Evolutionary conservation across 805 yeast genomes (phyloP), one percentile per base, ranked within the genome.

Genomic region (Candida peoriensis): DNA sequence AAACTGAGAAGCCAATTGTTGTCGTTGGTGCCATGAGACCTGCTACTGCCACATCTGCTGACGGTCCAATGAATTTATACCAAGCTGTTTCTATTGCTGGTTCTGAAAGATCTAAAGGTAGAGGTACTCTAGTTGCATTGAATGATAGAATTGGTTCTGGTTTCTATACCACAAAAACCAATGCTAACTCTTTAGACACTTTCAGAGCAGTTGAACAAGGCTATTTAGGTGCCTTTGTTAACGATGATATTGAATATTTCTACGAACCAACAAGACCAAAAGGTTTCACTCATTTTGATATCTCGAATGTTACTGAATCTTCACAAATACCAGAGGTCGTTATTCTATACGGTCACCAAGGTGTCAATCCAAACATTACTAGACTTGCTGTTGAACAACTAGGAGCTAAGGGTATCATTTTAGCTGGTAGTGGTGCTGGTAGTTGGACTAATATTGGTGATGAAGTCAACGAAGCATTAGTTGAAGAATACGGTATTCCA

Each of bases 361-460:
- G 78, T 3, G 60, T 78, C 34, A 66, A 71, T 36, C 58, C 70
- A 23, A 62, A 64, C 23, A 44, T 78, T 13, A 57, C 76, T 9
- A 61, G 60, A n/a, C 42, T 71, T 21, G 66, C 73, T 0, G 63
- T 71, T 12, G 64, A 63, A 22, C 57, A 64, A 3, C 42, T 71
- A 32, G 55, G 58, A 14, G 70, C 70, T 21, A 62, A 65, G 27
- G 86, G 84, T 12, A 54, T 79, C 18, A 73, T 79, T 4, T 60
- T 78, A 33, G 86, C 85, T 0, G 76, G 83, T 5, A 68, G 77
- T 72, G 86, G 86, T 19, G 83, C 85, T 2, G 85, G 86, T 1
- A 73, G 81, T 4, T 46, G 52, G 51, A 47, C 52, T 7, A 21
- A 22, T 23, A 53, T 77, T 55, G 68, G 76, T 17, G 66, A 63